Conservation (phyloP, 768 basidiomycete genomes). For the Lentinula lateritia region DNA sequence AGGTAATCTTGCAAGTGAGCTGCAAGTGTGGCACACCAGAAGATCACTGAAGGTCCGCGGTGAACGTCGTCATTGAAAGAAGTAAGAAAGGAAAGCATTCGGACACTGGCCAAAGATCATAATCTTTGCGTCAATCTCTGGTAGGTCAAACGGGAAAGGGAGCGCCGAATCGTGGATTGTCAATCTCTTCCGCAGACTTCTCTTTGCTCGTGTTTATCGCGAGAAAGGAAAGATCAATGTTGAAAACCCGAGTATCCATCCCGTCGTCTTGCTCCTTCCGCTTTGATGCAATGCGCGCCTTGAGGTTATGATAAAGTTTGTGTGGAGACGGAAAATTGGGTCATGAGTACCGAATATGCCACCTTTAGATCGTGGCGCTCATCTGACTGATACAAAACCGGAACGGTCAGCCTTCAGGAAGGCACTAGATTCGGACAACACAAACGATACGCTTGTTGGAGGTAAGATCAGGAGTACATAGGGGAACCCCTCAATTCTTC, state of each 20-base stretch:
- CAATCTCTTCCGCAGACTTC: background rate
- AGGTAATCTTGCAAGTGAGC: no score
- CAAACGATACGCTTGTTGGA: conserved; percentile 1
- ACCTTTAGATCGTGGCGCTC: background rate
- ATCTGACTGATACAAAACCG: background rate
- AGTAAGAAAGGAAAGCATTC: no score
- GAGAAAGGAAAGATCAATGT: background rate
- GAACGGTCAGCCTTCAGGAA: background rate
- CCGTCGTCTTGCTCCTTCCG: conserved; percentile 7
- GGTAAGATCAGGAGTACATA: background rate
- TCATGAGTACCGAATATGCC: background rate
- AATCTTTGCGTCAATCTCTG: no score
- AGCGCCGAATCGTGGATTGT: background rate
- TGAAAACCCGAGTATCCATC: background rate
- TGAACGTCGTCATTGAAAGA: no score
- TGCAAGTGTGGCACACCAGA: no score
- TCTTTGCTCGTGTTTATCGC: no score
- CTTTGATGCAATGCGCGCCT: background rate
- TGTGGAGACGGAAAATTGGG: background rate
- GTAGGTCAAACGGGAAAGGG: background rate
- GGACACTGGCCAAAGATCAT: no score
- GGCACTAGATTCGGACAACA: background rate
- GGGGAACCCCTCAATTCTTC: background rate
- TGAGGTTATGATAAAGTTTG: background rate
- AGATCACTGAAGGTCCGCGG: no score